Conservation (phyloP, 1,284 basidiomycete species). For the Thelephora terrestris region DNA sequence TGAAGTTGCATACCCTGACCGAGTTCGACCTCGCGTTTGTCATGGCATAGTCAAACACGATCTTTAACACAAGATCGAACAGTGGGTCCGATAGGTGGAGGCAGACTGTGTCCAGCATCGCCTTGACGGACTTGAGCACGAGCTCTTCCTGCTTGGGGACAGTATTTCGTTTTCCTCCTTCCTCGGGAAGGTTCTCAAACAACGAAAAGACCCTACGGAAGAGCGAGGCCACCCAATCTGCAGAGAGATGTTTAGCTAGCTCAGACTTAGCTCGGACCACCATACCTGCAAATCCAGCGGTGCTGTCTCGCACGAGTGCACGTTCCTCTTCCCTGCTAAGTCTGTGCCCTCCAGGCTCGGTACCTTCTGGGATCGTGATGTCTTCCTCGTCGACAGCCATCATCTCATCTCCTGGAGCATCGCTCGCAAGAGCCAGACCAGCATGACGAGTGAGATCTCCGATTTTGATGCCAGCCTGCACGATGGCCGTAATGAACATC, state of each 20-base stretch:
- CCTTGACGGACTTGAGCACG: conserved; percentile 76
- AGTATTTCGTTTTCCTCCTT: conserved; percentile 72
- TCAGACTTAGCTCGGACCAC: neutral
- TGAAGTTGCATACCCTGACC: conserved; percentile 37
- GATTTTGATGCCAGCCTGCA: conserved; percentile 70
- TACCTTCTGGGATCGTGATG: conserved; percentile 41
- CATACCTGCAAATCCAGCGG: conserved; percentile 69
- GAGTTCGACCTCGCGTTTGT: conserved; percentile 84
- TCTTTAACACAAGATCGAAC: conserved; percentile 78
- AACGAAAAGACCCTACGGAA: conserved; percentile 81
- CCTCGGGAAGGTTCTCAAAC: conserved; percentile 92
- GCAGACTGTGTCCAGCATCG: conserved; percentile 79
- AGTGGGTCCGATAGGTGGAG: conserved; percentile 81
- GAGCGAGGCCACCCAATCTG: conserved; percentile 86
- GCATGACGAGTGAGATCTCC: conserved; percentile 65
- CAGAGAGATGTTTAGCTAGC: conserved; percentile 4
- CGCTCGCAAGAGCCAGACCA: conserved; percentile 41
- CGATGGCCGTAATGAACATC: conserved; percentile 68
- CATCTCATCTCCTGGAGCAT: conserved; percentile 40
- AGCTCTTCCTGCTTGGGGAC: conserved; percentile 83
- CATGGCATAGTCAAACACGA: conserved; percentile 82
- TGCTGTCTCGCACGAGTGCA: conserved; percentile 65
- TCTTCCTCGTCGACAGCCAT: conserved; percentile 43
- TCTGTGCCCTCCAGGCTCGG: conserved; percentile 37
- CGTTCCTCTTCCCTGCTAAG: conserved; percentile 67